Base-by-base conservation (phyloP, 1,139 yeast species). In the Geotrichum macrosporum region DNA sequence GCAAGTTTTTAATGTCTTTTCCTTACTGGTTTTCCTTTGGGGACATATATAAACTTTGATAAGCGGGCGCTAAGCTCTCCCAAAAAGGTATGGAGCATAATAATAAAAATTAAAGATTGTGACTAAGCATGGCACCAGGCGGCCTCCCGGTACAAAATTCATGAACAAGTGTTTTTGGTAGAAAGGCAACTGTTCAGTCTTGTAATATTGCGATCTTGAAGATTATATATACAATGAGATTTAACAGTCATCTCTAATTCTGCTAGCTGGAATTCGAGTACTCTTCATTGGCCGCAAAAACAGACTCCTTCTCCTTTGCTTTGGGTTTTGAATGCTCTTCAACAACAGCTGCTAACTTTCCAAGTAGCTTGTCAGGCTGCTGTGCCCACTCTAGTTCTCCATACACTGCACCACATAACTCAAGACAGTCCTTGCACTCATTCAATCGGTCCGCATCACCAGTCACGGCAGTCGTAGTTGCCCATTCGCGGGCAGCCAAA, bases 401-500 rank as follows among this genome's bases (percentile, higher is more conserved):
- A 31, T 59, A 59, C n/a, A 53, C 54, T 2, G 20, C 32, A 4
- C 41, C 36, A 5, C 48, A 34, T 13, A n/a, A 45, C 44, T 34
- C 51, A 30, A 64, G 47, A 45, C 67, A 62, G 26, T 53, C 51
- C 16, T 47, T 42, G 3, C 65, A 55, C 37, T 60, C 56, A 19
- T 36, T 42, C 21, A 35, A 42, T 29, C 54, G 56, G 21, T 48
- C 50, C 1, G 62, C 57, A 35, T 60, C 63, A 30, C 70, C 69
- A 10, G 44, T 38, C 26, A 35, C 12, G 16, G 50, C 43, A 6
- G 47, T 41, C 13, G 40, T 36, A 3, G 40, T 26, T 8, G 40
- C 40, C 88, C 95, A 82, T 59, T 84, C 86, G 49, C 77, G 77
- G 4, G 89, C 83, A 0, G 96, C 81, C 21, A 89, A 65, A 16